Conservation (phyloP, 768 basidiomycete species). For the Termitomyces titanicus region DNA sequence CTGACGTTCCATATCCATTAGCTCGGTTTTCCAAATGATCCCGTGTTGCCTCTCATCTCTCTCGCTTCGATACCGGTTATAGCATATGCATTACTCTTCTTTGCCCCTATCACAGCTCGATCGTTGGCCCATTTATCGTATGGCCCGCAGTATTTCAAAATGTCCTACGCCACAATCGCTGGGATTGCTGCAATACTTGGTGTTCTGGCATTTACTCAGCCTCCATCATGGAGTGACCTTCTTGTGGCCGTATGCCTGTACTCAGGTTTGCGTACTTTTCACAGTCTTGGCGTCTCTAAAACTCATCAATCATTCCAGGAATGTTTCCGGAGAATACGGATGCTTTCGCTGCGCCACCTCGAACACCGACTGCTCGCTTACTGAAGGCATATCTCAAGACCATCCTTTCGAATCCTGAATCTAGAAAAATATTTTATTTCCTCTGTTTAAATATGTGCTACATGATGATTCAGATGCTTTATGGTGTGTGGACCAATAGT, state of each 20-base stretch:
- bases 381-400: slow-evolving; percentile 79
- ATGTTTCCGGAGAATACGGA: slow-evolving; percentile 49
- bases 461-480: slow-evolving; percentile 96
- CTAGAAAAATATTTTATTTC: slow-evolving; percentile 96
- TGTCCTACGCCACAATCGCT: slow-evolving; percentile 55
- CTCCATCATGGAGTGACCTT: slow-evolving; percentile 55
- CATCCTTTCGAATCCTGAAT: slow-evolving; percentile 88
- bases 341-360: slow-evolving; percentile 36
- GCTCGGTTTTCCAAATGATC: slow-evolving; percentile 49
- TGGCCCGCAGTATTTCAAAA: slow-evolving; percentile 49
- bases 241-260: slow-evolving; percentile 56
- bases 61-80: slow-evolving; percentile 59
- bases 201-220: slow-evolving; percentile 58
- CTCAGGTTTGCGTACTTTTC: slow-evolving; percentile 45
- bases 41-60: slow-evolving; percentile 52
- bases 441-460: slow-evolving; percentile 90
- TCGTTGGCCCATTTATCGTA: slow-evolving; percentile 46
- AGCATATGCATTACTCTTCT: slow-evolving; percentile 58
- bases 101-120: slow-evolving; percentile 47
- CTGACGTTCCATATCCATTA: slow-evolving; percentile 17
- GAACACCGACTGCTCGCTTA: slow-evolving; percentile 51
- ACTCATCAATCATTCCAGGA: slow-evolving; percentile 29
- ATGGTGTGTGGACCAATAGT: slow-evolving; percentile 97
- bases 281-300: not conserved
- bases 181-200: slow-evolving; percentile 53